phyloP scores from a whole-genome alignment of 2,329 filamentous ascomycete species.

The Teratosphaeria viscida region DNA sequence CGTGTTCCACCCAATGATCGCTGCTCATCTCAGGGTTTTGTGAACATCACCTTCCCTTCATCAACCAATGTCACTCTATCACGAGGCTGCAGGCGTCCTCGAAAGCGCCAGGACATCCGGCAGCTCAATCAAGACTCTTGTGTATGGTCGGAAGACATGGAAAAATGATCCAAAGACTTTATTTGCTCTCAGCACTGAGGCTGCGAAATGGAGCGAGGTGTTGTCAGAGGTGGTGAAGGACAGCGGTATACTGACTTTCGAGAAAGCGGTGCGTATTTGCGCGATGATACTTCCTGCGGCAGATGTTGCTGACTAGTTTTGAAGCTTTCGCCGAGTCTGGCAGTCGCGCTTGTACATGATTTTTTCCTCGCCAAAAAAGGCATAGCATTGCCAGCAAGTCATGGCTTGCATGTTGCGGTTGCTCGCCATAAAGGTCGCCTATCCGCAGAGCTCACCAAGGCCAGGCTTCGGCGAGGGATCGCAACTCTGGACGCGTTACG shows the following conservation, averaged over 20 bases:
- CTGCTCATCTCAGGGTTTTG: not conserved
- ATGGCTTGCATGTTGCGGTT: constrained; percentile 65
- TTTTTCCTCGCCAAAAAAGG: constrained; percentile 71
- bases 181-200: constrained; percentile 77
- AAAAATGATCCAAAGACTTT: constrained; percentile 73
- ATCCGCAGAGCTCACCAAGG: constrained; percentile 70
- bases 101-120: constrained; percentile 51
- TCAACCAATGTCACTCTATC: constrained; percentile 75
- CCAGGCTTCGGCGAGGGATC: constrained; percentile 61
- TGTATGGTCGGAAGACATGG: constrained; percentile 63
- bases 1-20: not conserved
- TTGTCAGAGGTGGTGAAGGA: constrained; percentile 84
- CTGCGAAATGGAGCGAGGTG: constrained; percentile 79
- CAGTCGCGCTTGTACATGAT: constrained; percentile 78
- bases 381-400: constrained; percentile 67
- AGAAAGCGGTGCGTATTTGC: constrained; percentile 60
- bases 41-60: not conserved
- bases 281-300: not conserved
- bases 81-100: constrained; percentile 74
- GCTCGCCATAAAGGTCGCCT: constrained; percentile 75
- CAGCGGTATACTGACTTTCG: constrained; percentile 62
- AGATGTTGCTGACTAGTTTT: not conserved
- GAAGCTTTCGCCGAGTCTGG: constrained; percentile 68
- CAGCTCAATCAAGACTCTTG: constrained; percentile 77
- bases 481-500: constrained; percentile 57